Base-by-base conservation (phyloP, 2,329 filamentous ascomycete species). In the Aspergillus melleus region DNA sequence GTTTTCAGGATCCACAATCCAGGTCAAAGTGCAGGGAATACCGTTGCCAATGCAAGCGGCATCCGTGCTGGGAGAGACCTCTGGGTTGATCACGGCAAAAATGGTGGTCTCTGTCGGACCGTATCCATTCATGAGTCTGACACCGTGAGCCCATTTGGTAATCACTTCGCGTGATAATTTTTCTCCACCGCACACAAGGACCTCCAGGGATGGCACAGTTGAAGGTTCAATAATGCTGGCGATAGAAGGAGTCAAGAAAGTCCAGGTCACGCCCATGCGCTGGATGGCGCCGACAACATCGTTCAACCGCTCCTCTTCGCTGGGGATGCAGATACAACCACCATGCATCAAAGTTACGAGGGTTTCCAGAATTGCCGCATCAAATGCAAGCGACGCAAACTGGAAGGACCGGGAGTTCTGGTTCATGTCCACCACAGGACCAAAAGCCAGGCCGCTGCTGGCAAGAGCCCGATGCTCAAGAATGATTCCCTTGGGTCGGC, bases 151-250 rank as follows among this genome's bases (percentile, higher is more conserved):
- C 93, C 93, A 96, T 51, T 81, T 83, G 0, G 83, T 80, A 46
- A 89, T 86, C 0, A 96, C 90, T 30, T 86, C 84, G 36, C 86
- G 84, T 0, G 90, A 92, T 76, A 96, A 83, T 2, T 90, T 86
- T 73, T 83, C 81, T 44, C 81, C 81, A 49, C 78, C 79, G 16
- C 74, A 71, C 0, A 76, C 71, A 9, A 83, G 69, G 1, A 75
- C 75, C 59, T 81, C 77, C 55, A 83, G 63, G 5, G 72, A 72
- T 58, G 65, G 79, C 36, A 67, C 79, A 36, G 61, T 75, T 1
- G 74, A 72, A 16, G 77, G 76, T 47, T 77, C 72, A 32, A 80
- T 69, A 10, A 78, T 73, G 26, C 70, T 68, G 10, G 77, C 77
- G 47, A 79, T 72, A 0, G 79, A 77, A 1, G 81, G 81, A 0